A percentile compares a stretch with the other conserved stretches of the same genome.
These are phyloP conservation scores for Ganoderma sinense DNA, from an alignment of 1,284 basidiomycete species.

Conservation along the genomic window DNA sequence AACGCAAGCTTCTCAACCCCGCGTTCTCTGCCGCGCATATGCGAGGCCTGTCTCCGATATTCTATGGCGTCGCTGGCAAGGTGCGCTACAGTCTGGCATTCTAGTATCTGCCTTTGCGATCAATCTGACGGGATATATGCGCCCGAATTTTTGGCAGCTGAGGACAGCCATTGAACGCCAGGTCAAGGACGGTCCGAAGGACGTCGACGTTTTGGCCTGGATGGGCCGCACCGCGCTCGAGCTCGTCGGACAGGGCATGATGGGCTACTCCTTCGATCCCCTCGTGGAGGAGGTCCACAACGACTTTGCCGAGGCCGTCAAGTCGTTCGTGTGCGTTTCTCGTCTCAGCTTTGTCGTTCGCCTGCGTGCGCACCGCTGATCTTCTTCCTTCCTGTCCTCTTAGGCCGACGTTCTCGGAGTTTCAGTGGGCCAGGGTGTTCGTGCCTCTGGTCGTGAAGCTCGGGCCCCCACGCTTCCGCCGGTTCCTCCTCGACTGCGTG, in stretches of 20 bases:
- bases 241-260: slow-evolving; percentile 43
- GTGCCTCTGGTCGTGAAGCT: slow-evolving; percentile 15
- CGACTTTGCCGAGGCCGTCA: slow-evolving; percentile 37
- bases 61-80: slow-evolving; percentile 6
- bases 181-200: slow-evolving; percentile 25
- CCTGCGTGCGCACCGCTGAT: no score
- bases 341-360: no score
- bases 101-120: no score
- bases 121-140: neutral
- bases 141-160: slow-evolving; percentile 17
- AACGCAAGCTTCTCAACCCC: slow-evolving; percentile 8
- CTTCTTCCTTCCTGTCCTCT: no score
- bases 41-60: slow-evolving; percentile 4
- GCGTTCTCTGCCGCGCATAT: slow-evolving; percentile 6
- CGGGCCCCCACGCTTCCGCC: slow-evolving; percentile 28
- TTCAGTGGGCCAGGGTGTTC: slow-evolving; percentile 1
- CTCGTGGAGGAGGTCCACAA: slow-evolving; percentile 33
- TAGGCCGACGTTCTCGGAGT: neutral
- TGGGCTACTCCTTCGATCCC: slow-evolving; percentile 45
- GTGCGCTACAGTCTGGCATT: neutral
- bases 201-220: slow-evolving; percentile 47
- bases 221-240: slow-evolving; percentile 45
- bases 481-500: slow-evolving; percentile 24
- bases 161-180: slow-evolving; percentile 23
- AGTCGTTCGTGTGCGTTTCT: slow-evolving; percentile 37